Evolutionary conservation across 805 yeast genomes (phyloP), one percentile per base, ranked within the genome.

Genomic region (Ogataea sp.): DNA sequence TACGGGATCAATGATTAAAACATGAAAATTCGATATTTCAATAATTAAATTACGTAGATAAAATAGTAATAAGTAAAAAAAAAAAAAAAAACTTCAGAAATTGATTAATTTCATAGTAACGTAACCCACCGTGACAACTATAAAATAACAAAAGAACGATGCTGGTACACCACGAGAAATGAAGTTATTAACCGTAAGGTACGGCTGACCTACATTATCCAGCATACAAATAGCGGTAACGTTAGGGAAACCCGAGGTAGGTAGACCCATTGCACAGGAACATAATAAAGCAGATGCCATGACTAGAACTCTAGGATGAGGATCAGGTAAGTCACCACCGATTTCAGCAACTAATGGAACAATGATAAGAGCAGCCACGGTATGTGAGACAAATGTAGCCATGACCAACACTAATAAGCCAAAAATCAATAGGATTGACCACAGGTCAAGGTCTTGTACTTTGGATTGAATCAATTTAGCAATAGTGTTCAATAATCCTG

Each of bases 161-260:
- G 90, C 73, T 9, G 96, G 96, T 8, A 90, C 87, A 56, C 98
- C 98, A 43, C 94, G 72, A 11, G 83, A 80, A 34, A 93, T 86
- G 54, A 93, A 93, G 26, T 84, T 83, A 14, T 78, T 73, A 14
- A 89, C 97, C 0, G 88, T 82, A 51, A 93, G 65, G 55, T 93
- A 93, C 16, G 95, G 87, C 40, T 82, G 81, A 9, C 97, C 97
- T 32, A 89, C 73, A 52, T 86, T 96, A 58, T 93, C 95, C 6
- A 89, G 80, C 78, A 88, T 78, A 42, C 97, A 88, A 45, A 93
- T 87, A 0, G 97, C 98, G 0, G 97, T 88, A 27, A 93, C 96
- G 52, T 93, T 93, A 4, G 98, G 98, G 68, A 93, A 90, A 0
- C 98, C 97, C 2, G 95, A 84, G 0, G 97, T 93, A 23, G 98